Conservation (phyloP, 148 eudicot genomes). For the Rhododendron griersonianum region DNA sequence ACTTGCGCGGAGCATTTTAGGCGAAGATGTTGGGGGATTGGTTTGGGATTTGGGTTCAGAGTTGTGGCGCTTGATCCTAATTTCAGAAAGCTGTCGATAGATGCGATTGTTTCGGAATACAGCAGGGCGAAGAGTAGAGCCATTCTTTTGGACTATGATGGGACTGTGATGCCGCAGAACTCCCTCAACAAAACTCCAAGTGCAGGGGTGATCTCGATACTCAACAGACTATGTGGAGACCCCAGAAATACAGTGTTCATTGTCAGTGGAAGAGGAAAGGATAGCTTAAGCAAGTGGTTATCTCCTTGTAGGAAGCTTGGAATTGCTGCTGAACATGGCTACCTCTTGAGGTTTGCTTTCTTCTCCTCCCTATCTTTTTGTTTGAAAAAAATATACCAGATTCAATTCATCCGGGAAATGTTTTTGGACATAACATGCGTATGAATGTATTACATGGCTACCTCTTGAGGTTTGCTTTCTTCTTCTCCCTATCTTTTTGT, state of each 20-base stretch:
- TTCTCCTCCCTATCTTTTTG: neutral
- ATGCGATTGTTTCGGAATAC: slow-evolving; percentile 35
- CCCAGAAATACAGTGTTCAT: slow-evolving; percentile 32
- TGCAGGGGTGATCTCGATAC: slow-evolving; percentile 32
- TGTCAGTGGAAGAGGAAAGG: slow-evolving; percentile 42
- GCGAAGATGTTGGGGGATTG: slow-evolving; percentile 40
- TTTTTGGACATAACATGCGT: neutral
- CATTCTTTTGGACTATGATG: slow-evolving; percentile 42
- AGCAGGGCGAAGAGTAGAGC: slow-evolving; percentile 35
- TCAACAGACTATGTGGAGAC: slow-evolving; percentile 35
- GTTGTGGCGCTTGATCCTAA: slow-evolving; percentile 43
- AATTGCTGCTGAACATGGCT: slow-evolving; percentile 48
- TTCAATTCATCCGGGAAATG: neutral
- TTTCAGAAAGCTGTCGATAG: slow-evolving; percentile 38
- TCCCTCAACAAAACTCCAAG: slow-evolving; percentile 30
- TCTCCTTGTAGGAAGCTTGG: slow-evolving; percentile 36
- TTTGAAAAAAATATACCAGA: neutral
- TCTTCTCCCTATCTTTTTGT: neutral
- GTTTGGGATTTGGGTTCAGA: slow-evolving; percentile 42
- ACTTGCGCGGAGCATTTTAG: slow-evolving; percentile 41
- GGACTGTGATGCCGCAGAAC: slow-evolving; percentile 44
- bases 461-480: slow-evolving; percentile 27
- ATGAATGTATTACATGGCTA: slow-evolving; percentile 26
- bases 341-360: slow-evolving; percentile 29
- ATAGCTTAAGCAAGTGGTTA: slow-evolving; percentile 35